Evolutionary conservation across 768 basidiomycete species (phyloP), one percentile per base, ranked within the genome.

Genomic region (Xerocomus brunneocitrinus): DNA sequence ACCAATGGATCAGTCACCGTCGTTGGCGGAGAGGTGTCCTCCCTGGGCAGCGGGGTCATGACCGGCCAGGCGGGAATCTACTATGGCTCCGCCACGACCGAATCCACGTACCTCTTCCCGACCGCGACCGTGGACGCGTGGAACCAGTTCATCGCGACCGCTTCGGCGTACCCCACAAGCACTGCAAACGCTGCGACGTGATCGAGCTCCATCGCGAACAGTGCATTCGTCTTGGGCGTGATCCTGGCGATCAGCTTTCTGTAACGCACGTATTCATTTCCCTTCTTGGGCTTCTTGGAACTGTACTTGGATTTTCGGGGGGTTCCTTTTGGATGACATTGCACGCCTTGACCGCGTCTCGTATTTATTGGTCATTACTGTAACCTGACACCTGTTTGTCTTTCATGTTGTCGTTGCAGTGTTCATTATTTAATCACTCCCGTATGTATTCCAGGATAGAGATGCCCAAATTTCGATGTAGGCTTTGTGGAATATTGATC

Each of bases 51-150:
- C 30, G 74, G 76, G 44, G 62, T 79, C 47, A 59, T 87, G n/a
- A 74, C 76, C 6, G 84, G 84, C 6, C 74, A 75, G 34, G 73
- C 76, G 28, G 82, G 74, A 12, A 79, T 89, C 30, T 79, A 75
- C 50, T 79, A 81, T 47, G 83, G 83, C 3, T 73, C 75, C 0
- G 71, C 73, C 1, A 72, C 76, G 13, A 77, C 76, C 9, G 71
- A 69, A 36, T 82, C 79, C 22, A 82, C 80, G 10, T 81, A 78
- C 59, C 68, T 78, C 16, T 82, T 77, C 60, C 82, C 84, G 9
- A 64, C 73, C 0, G 77, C 77, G 0, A 85, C 83, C 3, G 74
- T 79, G 43, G 74, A 73, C 5, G 81, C 82, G 0, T 85, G 84
- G 84, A 60, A 74, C 30, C 65, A 71, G 4, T 83, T 78, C 57